A percentile compares a stretch with the other conserved stretches of the same genome.
phyloP scores from a whole-genome alignment of 192 early-diverging fungal genomes.

The Geranomyces michiganensis region DNA sequence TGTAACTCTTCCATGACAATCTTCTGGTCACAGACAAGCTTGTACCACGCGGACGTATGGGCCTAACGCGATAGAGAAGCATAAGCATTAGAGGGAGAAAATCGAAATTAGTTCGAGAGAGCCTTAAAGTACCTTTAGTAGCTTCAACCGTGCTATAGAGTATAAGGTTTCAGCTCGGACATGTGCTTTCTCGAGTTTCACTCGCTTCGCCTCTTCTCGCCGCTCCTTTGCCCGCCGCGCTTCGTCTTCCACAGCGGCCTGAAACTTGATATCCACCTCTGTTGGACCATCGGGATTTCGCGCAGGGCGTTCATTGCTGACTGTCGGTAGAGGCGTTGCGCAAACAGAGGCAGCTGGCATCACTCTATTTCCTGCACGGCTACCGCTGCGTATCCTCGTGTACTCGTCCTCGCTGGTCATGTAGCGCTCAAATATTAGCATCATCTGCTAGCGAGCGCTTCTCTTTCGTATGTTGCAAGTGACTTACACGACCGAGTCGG shows the following conservation, averaged over 20 bases:
- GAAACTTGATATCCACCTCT: not conserved
- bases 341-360: no score
- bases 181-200: not conserved
- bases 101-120: not conserved
- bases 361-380: no score
- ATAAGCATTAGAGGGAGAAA: not conserved
- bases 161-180: slow-evolving; percentile 4
- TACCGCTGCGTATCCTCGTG: not conserved
- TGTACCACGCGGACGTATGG: not conserved
- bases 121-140: not conserved
- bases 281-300: no score
- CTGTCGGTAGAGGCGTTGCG: no score
- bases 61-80: not conserved
- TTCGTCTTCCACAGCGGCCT: not conserved
- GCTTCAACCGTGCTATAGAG: slow-evolving; percentile 5
- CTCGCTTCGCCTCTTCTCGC: not conserved
- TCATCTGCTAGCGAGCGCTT: no score
- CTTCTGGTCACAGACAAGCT: not conserved
- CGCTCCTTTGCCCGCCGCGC: not conserved
- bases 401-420: slow-evolving; percentile 3
- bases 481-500: not conserved
- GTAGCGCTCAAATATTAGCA: no score
- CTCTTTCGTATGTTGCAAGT: not conserved
- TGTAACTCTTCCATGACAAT: not conserved
- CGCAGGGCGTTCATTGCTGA: no score